Evolutionary conservation across 495 filamentous ascomycete genomes (phyloP).

Genomic region (Cryomyces minteri): DNA sequence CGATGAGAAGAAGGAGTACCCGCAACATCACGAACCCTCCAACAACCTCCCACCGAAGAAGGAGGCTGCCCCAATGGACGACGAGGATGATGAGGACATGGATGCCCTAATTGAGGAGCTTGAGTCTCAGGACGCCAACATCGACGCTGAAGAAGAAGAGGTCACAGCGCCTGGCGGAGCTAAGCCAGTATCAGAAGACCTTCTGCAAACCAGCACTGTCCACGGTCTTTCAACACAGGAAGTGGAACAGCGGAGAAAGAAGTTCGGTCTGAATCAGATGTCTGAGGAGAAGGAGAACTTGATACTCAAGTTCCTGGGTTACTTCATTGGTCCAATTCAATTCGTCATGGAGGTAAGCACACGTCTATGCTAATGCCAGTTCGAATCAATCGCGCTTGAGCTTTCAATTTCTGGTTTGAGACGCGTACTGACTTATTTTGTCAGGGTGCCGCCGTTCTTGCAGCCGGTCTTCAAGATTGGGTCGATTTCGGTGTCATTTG

Average conservation of each 20-base stretch:
- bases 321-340: slow-evolving; percentile 82
- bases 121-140: slow-evolving; percentile 53
- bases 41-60: not conserved
- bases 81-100: slow-evolving; percentile 54
- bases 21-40: not conserved
- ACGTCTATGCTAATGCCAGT: too few species aligned
- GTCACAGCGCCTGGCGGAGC: slow-evolving; percentile 29
- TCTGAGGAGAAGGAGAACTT: slow-evolving; percentile 76
- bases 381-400: slow-evolving; percentile 53
- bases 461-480: slow-evolving; percentile 66
- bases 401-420: not conserved
- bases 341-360: slow-evolving; percentile 26
- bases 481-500: slow-evolving; percentile 69
- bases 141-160: slow-evolving; percentile 35
- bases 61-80: slow-evolving; percentile 2
- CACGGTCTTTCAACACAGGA: slow-evolving; percentile 54
- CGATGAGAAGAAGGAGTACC: slow-evolving; percentile 17
- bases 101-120: slow-evolving; percentile 71
- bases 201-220: slow-evolving; percentile 52
- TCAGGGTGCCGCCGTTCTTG: slow-evolving; percentile 45
- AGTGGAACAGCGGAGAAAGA: slow-evolving; percentile 48
- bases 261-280: slow-evolving; percentile 76
- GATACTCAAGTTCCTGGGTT: slow-evolving; percentile 65
- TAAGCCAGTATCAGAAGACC: slow-evolving; percentile 40
- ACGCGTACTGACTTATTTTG: slow-evolving; percentile 18